Evolutionary conservation across 78 protist genomes (phyloP), one percentile per base, ranked within the genome.

Genomic region (Pigoraptor vietnamica): DNA sequence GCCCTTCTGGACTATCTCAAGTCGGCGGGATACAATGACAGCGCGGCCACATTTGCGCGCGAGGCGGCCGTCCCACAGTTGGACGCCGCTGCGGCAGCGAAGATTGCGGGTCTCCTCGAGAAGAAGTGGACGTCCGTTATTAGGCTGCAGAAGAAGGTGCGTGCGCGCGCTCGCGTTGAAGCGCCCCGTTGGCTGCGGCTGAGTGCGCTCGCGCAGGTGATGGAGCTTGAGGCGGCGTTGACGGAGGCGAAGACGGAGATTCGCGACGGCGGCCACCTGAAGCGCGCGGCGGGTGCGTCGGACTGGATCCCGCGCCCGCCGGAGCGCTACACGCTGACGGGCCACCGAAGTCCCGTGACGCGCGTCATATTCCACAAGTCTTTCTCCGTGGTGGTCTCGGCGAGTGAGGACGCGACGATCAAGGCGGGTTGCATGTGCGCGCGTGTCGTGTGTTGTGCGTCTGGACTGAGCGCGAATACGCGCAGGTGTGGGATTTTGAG

Each of bases 81-180:
- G 34, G 84, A 79, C 1, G 84, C 21, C 34, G 10, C 35, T 19
- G 84, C 21, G 23, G 32, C 21, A 19, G 84, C 21, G 32, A 79
- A 79, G n/a, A 25, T 79, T 25, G 55, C 88, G 32, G 95, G 96
- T 55, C 92, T 95, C 33, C 89, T 95, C 9, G 97, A 95, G 90
- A 94, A 94, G 93, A 96, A 96, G 88, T 96, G 97, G 97, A 95
- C 95, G 55, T 95, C 97, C 29, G 96, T 96, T 29, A 87, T 96
- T 38, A 90, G 96, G 55, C 81, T 96, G 36, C 96, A 96, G 79
- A 93, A 93, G 40, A 96, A 96, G 90, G 95, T 29, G 10, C 37
- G 48, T 48, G 29, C n/a, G n/a, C n/a, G n/a, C n/a, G 55, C 9
- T 9, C 1, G 1, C 55, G 55, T 9, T 9, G 1, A 9, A 40